Evolutionary conservation across 1,284 basidiomycete genomes (phyloP).

Genomic region (Ceratobasidium sp.): DNA sequence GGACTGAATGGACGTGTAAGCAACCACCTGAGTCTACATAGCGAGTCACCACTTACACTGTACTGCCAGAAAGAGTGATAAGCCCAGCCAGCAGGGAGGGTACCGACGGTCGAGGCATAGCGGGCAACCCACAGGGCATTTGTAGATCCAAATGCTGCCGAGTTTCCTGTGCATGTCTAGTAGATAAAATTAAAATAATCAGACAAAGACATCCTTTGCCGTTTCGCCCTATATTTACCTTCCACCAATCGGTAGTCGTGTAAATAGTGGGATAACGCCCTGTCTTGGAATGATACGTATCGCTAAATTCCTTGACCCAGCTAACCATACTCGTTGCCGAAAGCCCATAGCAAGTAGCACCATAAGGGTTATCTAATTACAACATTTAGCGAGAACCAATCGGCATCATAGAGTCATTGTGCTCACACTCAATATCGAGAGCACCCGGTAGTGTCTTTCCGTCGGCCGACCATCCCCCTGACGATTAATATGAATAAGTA

Average conservation of each 20-base stretch:
- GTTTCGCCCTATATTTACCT: constrained; percentile 1
- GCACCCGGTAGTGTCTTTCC: constrained; percentile 68
- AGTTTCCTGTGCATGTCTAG: constrained; percentile 64
- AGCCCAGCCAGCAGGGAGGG: constrained; percentile 63
- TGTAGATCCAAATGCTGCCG: constrained; percentile 56
- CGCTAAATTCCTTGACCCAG: constrained; percentile 67
- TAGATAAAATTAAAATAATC: neutral
- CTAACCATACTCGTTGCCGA: constrained; percentile 61
- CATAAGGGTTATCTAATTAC: constrained; percentile 42
- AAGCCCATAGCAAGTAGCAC: constrained; percentile 60
- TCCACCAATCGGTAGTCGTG: constrained; percentile 71
- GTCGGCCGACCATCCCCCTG: constrained; percentile 63
- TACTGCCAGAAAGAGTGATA: constrained; percentile 69
- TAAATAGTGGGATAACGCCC: constrained; percentile 61
- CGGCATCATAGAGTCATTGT: neutral
- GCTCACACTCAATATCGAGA: constrained; percentile 65
- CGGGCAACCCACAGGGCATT: constrained; percentile 67
- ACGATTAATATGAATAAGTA: neutral
- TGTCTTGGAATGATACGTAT: constrained; percentile 63
- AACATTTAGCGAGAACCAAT: neutral
- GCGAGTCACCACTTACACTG: constrained; percentile 59
- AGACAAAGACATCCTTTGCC: neutral
- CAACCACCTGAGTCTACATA: constrained; percentile 52
- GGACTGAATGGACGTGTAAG: neutral
- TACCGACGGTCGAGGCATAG: constrained; percentile 58